These are phyloP conservation scores for Metschnikowia amazonensis DNA, from an alignment of 805 yeast species.

Conservation along the genomic window DNA sequence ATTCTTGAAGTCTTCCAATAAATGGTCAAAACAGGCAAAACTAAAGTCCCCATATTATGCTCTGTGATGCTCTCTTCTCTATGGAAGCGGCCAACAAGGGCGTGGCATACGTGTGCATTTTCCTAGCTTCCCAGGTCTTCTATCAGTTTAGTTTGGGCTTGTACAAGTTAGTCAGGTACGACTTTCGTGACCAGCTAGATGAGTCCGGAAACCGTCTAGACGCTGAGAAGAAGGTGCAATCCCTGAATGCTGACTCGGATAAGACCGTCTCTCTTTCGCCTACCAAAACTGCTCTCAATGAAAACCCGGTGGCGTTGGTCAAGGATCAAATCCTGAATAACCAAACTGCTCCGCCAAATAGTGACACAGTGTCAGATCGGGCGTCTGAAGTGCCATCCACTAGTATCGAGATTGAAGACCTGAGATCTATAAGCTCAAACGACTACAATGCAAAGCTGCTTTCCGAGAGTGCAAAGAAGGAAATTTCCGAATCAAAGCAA, in stretches of 20 bases:
- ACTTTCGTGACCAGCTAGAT: conserved; percentile 47
- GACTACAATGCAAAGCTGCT: not conserved
- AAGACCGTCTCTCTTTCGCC: no score
- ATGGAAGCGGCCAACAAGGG: conserved; percentile 65
- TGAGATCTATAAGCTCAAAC: conserved; percentile 3
- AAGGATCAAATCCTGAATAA: not conserved
- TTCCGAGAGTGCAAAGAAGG: conserved; percentile 1
- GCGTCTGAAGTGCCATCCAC: no score
- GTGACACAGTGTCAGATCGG: not conserved
- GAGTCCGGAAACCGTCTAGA: conserved; percentile 4
- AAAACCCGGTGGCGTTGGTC: not conserved
- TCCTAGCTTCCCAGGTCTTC: conserved; percentile 63
- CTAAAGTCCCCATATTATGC: no score
- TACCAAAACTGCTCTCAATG: no score
- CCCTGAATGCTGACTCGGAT: no score
- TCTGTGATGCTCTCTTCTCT: conserved; percentile 53
- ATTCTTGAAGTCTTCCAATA: no score
- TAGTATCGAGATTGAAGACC: not conserved
- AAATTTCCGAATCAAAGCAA: conserved; percentile 11
- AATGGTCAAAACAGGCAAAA: no score
- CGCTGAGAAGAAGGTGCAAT: not conserved
- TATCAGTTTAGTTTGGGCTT: conserved; percentile 75
- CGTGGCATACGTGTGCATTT: conserved; percentile 78
- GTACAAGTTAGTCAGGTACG: conserved; percentile 66
- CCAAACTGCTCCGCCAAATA: not conserved